Evolutionary conservation across 441 rosid species (phyloP), one percentile per base, ranked within the genome.

Genomic region (Aquilaria agallochum): DNA sequence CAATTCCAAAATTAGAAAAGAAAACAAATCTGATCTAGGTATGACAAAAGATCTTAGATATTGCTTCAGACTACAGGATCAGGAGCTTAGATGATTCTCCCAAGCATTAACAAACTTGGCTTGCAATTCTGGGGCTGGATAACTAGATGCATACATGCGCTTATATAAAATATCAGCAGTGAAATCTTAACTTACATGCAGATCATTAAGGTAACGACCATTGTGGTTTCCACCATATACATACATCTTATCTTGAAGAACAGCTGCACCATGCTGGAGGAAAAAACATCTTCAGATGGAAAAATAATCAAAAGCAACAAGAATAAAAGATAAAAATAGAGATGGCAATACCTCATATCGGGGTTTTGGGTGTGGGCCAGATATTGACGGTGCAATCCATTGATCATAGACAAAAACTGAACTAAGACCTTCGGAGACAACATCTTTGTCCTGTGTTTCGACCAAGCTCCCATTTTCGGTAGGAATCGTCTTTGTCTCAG

Each of bases 211-310:
- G 79, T 92, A 92, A 48, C 97, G 97, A 13, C 99, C 99, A 73
- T 95, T 95, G 70, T 92, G 99, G 77, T 92, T 95, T 76, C 99
- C 99, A 62, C 98, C 99, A 71, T 71, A 86, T 59, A 92, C 55
- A 71, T 95, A 95, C 99, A 95, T 90, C 77, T 84, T 88, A 70
- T 95, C 96, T 73, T 87, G 91, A 78, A 95, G 62, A 68, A 87
- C 84, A 61, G 88, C 94, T 66, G 96, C 96, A 63, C 90, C 99
- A 71, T 95, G 99, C 99, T 95, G 87, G 59, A 72, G 87, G 59
- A 72, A 71, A 60, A 66, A 50, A 67, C 27, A 44, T 55, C 56
- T 55, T 83, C 60, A 73, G 72, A 60, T 73, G 30, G 65, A 14
- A 20, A 47, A 30, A 62, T 36, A 36, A 36, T 36, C 42, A 69